phyloP scores from a whole-genome alignment of 2,329 filamentous ascomycete species.

The Fusarium algeriense region DNA sequence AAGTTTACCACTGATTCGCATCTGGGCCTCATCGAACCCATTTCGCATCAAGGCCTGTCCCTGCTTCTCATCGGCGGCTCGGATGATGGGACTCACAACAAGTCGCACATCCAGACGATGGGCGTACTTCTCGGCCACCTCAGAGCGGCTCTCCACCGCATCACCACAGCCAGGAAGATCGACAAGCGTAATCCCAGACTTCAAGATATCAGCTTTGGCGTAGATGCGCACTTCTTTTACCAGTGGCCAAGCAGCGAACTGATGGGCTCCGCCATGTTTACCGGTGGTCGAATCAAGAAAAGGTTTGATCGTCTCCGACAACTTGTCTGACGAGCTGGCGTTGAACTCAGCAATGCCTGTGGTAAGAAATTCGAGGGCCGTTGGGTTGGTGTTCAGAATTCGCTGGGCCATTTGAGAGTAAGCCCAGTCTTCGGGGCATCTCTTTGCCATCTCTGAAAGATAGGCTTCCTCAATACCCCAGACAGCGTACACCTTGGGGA shows the following conservation, averaged over 20 bases:
- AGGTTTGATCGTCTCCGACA: conserved; percentile 36
- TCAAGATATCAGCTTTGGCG: conserved; percentile 58
- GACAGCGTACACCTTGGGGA: conserved; percentile 42
- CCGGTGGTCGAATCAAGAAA: conserved; percentile 40
- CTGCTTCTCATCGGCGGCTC: conserved; percentile 47
- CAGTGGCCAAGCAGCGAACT: conserved; percentile 53
- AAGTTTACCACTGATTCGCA: conserved; percentile 48
- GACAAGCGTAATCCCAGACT: conserved; percentile 63
- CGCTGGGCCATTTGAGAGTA: not conserved
- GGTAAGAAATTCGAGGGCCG: conserved; percentile 7
- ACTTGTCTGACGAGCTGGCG: conserved; percentile 6
- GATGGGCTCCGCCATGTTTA: too few relatives aligned
- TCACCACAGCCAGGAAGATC: conserved; percentile 68
- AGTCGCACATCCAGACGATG: conserved; percentile 44
- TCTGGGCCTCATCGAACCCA: conserved; percentile 42
- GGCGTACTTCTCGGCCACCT: conserved; percentile 38
- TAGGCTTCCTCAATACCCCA: conserved; percentile 34
- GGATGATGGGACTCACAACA: conserved; percentile 43
- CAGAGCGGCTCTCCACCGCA: conserved; percentile 31
- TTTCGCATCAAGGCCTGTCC: conserved; percentile 38
- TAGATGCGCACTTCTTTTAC: conserved; percentile 56
- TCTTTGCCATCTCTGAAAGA: not conserved
- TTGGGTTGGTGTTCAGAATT: conserved; percentile 31
- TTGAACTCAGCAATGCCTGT: conserved; percentile 2
- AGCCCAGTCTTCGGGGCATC: not conserved